Conservation (phyloP, 2,329 filamentous ascomycete genomes). For the Emmonsia crescens region DNA sequence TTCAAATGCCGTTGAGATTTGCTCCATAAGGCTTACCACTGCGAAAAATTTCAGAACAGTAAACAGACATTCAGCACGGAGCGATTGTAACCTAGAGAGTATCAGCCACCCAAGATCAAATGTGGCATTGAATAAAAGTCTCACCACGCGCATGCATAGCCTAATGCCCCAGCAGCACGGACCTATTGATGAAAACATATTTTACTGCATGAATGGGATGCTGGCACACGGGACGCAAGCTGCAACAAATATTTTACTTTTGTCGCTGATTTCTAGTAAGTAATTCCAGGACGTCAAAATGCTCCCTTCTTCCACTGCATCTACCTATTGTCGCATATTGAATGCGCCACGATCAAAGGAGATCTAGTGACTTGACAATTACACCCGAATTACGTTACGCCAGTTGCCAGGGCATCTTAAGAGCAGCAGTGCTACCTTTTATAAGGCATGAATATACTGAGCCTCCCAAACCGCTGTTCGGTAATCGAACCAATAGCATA, state of each 20-base stretch:
- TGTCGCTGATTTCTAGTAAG: neutral
- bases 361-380: no score
- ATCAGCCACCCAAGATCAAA: neutral
- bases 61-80: neutral
- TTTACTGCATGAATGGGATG: neutral
- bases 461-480: neutral
- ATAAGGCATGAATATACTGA: neutral
- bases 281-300: no score
- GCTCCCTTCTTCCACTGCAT: neutral
- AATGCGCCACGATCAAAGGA: neutral
- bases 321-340: neutral
- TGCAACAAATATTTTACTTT: neutral
- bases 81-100: neutral
- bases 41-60: neutral
- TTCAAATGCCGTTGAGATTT: no score
- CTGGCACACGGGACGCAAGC: no score
- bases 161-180: neutral
- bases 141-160: neutral
- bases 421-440: no score
- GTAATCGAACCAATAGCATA: no score
- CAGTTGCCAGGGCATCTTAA: neutral
- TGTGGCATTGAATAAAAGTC: neutral
- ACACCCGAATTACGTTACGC: no score
- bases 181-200: neutral
- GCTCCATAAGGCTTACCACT: no score